Evolutionary conservation across 495 filamentous ascomycete genomes (phyloP), one percentile per base, ranked within the genome.

Genomic region (Hypoxylon perforatum): DNA sequence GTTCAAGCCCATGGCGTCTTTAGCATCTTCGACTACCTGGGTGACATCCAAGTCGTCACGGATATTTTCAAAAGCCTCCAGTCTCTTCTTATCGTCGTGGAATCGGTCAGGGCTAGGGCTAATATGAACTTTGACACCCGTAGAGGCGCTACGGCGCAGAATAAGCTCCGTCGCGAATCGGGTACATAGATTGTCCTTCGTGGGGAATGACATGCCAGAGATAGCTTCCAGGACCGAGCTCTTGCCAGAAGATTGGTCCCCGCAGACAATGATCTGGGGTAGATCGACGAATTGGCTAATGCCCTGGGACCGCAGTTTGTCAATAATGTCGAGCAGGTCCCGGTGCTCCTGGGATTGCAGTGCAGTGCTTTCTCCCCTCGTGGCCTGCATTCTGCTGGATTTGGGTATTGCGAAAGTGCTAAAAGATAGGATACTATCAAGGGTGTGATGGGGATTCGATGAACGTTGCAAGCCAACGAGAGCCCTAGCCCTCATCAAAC

Each of bases 151-250:
- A 25, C 59, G 75, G 10, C 85, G 81, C 48, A 89, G 66, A 19
- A 86, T 78, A 2, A 91, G 77, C 62, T 91, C 87, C 0, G 88
- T 91, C 0, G 88, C 84, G 50, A 90, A 91, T 0, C 87, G 80
- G 0, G 89, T 91, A 71, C 89, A 91, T 1, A 89, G 63, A 45
- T 80, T 86, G 58, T 83, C 83, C 22, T 88, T 86, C 12, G 80
- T 67, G 0, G 89, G 88, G 57, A 92, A 92, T 0, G 84, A 79
- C 6, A 92, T 84, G 14, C 87, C 84, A 0, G 89, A 90, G 39
- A 93, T 85, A 0, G 87, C 89, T 74, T 92, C 85, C 0, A 92
- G 78, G 0, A 92, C 89, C 0, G 89, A 92, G 67, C 88, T 91
- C 58, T 92, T 92, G 1, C 90, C 89, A 1, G 84, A 84, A 0